A percentile compares a stretch with the other conserved stretches of the same genome.
Evolutionary conservation across 371 early-diverging fungal species (phyloP).

Genomic region (Mortierella polycephala): DNA sequence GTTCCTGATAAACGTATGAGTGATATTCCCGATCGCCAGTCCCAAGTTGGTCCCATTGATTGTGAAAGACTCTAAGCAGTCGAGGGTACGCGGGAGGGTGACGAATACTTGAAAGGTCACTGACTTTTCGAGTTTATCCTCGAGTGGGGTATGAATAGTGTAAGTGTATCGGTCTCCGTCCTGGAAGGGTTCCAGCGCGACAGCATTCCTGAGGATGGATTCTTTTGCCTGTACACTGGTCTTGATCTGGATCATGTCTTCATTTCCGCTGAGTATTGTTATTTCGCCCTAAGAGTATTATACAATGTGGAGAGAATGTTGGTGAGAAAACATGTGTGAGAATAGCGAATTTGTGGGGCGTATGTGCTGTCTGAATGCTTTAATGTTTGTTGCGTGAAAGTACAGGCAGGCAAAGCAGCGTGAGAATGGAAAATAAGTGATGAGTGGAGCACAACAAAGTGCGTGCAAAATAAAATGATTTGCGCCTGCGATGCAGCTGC

Average conservation of each 20-base stretch:
- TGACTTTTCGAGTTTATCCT: constrained; percentile 23
- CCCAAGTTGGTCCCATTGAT: constrained; percentile 34
- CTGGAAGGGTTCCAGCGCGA: constrained; percentile 42
- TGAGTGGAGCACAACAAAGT: too few relatives aligned
- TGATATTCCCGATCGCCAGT: constrained; percentile 45
- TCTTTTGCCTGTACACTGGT: constrained; percentile 50
- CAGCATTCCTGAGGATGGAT: constrained; percentile 43
- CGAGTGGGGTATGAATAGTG: constrained; percentile 46
- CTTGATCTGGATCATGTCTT: constrained; percentile 50
- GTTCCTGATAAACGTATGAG: constrained; percentile 45
- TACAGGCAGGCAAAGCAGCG: too few relatives aligned
- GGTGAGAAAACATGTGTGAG: too few relatives aligned
- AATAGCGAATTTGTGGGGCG: too few relatives aligned
- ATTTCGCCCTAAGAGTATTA: constrained; percentile 37
- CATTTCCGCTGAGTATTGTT: constrained; percentile 46
- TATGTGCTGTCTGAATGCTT: too few relatives aligned
- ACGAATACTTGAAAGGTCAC: constrained; percentile 51
- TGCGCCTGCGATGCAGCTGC: too few relatives aligned
- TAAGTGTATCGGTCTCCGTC: constrained; percentile 47
- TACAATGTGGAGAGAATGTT: too few relatives aligned
- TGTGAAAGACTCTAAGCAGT: constrained; percentile 42
- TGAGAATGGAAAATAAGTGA: too few relatives aligned
- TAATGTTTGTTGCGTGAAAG: too few relatives aligned
- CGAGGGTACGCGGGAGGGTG: constrained; percentile 39
- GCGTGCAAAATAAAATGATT: too few relatives aligned